Base-by-base conservation (phyloP, 345 rosid genomes). In the Lepidium didymum region DNA sequence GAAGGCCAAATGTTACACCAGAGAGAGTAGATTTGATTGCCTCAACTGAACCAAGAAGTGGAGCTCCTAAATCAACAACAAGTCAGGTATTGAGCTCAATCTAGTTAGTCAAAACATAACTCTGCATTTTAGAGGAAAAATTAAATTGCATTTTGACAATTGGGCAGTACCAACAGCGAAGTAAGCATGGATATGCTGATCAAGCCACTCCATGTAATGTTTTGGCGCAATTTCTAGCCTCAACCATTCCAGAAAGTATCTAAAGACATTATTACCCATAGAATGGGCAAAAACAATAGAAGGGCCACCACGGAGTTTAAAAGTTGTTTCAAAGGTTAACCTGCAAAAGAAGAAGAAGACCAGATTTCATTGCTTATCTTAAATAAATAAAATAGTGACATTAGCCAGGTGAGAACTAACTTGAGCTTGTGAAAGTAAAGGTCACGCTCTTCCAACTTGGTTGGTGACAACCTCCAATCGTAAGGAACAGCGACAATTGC, bases 221-320 rank as follows among this genome's bases (percentile, higher is more conserved):
- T 91, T 94, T 57, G 99, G 99, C 29, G 99, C 97, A 81, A 94
- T 87, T 85, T 94, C 97, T 36, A 94, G 91, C 82, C 91, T 94
- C 75, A 94, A 67, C 99, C 99, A 94, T 83, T 94, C 99, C 67
- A 94, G 72, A 76, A 91, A 94, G 85, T 94, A 94, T 38, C 97
- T 91, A 67, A 94, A 94, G 44, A 94, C 99, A 75, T 83, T 62
- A 81, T 91, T 94, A 56, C 99, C 99, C 90, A 94, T 72, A 56
- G 99, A 94, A 86, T 94, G 99, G 45, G 90, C 99, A 89, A 94
- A 86, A 19, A 94, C 97, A 58, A 94, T 41, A 10, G 96, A 83
- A 60, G 99, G 97, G 35, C 96, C 99, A 3, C 99, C 99, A 52
- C 87, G 97, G 57, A 81, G 92, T 77, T 91, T 94, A 23, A 78